Base-by-base conservation (phyloP, 306 rosid species). In the Vigna radiata region DNA sequence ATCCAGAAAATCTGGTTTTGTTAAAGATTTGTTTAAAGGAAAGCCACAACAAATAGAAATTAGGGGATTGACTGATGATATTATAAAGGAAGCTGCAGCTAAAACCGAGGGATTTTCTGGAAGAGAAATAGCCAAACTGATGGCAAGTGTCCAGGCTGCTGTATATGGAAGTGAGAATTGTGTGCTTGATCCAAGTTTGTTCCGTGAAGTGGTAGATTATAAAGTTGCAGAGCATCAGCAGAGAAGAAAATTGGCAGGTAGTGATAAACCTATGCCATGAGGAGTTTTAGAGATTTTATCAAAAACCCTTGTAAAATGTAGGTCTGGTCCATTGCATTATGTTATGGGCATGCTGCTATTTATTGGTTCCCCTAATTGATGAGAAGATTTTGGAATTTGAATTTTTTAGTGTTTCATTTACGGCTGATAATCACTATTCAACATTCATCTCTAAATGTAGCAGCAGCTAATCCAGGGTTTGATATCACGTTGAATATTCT, bases 81-180 rank as follows among this genome's bases (percentile, higher is more conserved):
- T 91, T 56, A 27, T 92, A n/a, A 90, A 68, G 70, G 97, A 92
- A 85, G 98, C 98, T 8, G 99, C 97, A 2, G 86, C 89, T 0
- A 92, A 92, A 85, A 92, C 91, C 0, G 94, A 85, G 0, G 98
- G 99, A 37, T 95, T 95, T 83, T 95, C 99, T 2, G 98, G 99
- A 63, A 91, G 99, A 76, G 97, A 95, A 82, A 91, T 91, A 85
- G 99, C 99, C 1, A 95, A 95, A 87, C 37, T 95, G 84, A 90
- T 95, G 99, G 99, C 99, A 4, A 85, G 98, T 70, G 96, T 95
- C 27, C 99, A 91, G 77, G 97, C 98, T 6, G 96, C 98, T 8
- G 97, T 95, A 6, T 91, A 96, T 55, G 97, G 99, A 43, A 89
- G 97, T 31, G 94, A 91, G 81, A 81, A 85, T 60, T 91, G 98